phyloP scores from a whole-genome alignment of 768 basidiomycete species.

The Mycena amicta region DNA sequence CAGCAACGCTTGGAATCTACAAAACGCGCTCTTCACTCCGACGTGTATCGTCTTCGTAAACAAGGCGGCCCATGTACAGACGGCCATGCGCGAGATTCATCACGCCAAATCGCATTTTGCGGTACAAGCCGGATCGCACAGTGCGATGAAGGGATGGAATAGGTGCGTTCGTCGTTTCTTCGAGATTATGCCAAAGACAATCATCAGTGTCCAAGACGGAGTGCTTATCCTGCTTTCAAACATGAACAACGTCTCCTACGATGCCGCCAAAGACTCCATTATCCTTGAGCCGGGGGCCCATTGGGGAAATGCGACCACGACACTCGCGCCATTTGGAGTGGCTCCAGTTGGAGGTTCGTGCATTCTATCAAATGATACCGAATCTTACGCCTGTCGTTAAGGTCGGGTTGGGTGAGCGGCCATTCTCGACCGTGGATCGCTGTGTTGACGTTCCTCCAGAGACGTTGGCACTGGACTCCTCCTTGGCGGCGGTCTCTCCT shows the following conservation, averaged over 20 bases:
- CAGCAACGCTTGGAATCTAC: slow-evolving; percentile 20
- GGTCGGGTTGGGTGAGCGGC: slow-evolving; percentile 21
- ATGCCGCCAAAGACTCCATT: slow-evolving; percentile 38
- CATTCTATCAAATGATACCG: neutral
- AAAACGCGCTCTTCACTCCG: slow-evolving; percentile 18
- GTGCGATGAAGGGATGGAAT: slow-evolving; percentile 28
- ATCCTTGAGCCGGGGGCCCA: slow-evolving; percentile 44
- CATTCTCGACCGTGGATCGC: too few relatives aligned
- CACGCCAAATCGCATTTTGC: slow-evolving; percentile 19
- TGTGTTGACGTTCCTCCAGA: slow-evolving; percentile 18
- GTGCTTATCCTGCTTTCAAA: slow-evolving; percentile 24
- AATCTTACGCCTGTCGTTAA: too few relatives aligned
- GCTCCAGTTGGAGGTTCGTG: slow-evolving; percentile 41
- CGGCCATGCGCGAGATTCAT: slow-evolving; percentile 26
- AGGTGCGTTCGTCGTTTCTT: slow-evolving; percentile 8
- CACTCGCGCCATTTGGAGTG: slow-evolving; percentile 41
- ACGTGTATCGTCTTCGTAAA: slow-evolving; percentile 26
- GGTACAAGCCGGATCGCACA: slow-evolving; percentile 27
- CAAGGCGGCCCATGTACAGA: slow-evolving; percentile 17
- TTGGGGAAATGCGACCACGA: slow-evolving; percentile 42
- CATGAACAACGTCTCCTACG: slow-evolving; percentile 33
- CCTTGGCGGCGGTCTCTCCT: slow-evolving; percentile 46
- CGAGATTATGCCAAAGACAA: neutral
- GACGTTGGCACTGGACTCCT: slow-evolving; percentile 48
- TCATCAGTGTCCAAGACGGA: slow-evolving; percentile 28